Evolutionary conservation across 768 basidiomycete genomes (phyloP), one percentile per base, ranked within the genome.

Genomic region (Tubosaeta sp.): DNA sequence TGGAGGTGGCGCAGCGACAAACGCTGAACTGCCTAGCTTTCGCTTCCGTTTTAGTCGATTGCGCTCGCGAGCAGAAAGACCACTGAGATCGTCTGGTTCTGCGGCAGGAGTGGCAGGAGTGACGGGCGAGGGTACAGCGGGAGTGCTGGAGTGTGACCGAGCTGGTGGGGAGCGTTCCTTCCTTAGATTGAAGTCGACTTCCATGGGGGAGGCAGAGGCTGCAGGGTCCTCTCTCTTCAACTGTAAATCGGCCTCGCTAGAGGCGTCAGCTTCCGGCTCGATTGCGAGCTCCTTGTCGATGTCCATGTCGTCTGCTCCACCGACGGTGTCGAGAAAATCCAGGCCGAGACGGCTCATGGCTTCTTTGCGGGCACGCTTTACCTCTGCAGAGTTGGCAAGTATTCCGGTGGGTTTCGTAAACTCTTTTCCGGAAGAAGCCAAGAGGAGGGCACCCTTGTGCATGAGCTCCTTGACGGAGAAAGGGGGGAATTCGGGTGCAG

Each of bases 1-100:
- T 14, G 75, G 72, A 6, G 76, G 72, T 4, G 83, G 84, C 2
- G 86, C 81, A 12, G 84, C 77, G 14, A 93, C 90, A 59, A 91
- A 91, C 1, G 87, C 89, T 29, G 84, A 73, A 62, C 87, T 90
- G 4, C 91, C 94, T 4, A 79, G 78, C 62, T 94, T 96, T 49
- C 94, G 87, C 65, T 98, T 98, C 25, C 96, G 80, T 68, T 99
- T 99, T 29, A 98, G 73, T 42, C 94, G 82, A 65, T 96, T 96
- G 29, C 89, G 82, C 69, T 98, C 95, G 48, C 96, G 83, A 11
- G 93, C 92, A 29, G 94, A 96, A 40, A 98, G 72, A 6, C 78
- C 79, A 38, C 62, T 71, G 4, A 74, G 54, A 55, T 85, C 82
- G 12, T 71, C 54, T 8, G 54, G 25, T 38, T 83, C 79, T 11